A percentile compares a stretch with the other conserved stretches of the same genome.
phyloP scores from a whole-genome alignment of 2,329 filamentous ascomycete genomes.

The Sordariomycetes sp. region DNA sequence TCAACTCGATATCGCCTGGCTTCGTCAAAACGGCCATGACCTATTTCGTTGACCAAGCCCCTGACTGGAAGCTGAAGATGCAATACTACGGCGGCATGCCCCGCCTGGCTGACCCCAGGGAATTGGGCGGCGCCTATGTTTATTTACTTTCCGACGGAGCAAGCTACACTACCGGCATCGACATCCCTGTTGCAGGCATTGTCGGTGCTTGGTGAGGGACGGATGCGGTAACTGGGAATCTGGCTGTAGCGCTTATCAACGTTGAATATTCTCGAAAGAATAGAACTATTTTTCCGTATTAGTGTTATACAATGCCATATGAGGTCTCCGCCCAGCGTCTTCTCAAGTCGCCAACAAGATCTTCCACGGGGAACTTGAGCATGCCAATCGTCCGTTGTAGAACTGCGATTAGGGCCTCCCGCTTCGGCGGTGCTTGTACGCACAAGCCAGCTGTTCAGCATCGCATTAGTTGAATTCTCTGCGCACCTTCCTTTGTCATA shows the following conservation, averaged over 20 bases:
- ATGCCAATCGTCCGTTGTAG: slow-evolving; percentile 21
- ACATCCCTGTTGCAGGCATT: slow-evolving; percentile 10
- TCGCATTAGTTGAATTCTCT: too few species aligned
- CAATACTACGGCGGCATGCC: slow-evolving; percentile 48
- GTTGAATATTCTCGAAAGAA: too few species aligned
- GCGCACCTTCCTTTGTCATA: too few species aligned
- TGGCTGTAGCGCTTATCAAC: too few species aligned
- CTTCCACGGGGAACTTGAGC: slow-evolving; percentile 21
- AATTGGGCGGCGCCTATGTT: slow-evolving; percentile 46
- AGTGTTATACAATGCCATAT: too few species aligned
- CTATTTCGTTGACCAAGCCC: slow-evolving; percentile 27
- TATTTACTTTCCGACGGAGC: slow-evolving; percentile 42
- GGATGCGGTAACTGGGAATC: too few species aligned
- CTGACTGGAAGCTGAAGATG: slow-evolving; percentile 45
- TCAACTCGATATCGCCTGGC: slow-evolving; percentile 36
- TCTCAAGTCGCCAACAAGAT: too few species aligned
- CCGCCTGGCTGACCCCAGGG: slow-evolving; percentile 37
- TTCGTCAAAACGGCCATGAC: slow-evolving; percentile 34
- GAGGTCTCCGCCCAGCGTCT: too few species aligned
- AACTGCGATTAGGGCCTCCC: too few species aligned
- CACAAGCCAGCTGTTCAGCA: too few species aligned
- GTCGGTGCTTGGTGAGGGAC: slow-evolving; percentile 8
- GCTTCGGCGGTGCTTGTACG: too few species aligned
- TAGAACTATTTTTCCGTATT: too few species aligned
- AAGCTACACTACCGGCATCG: slow-evolving; percentile 24